Evolutionary conservation across 495 filamentous ascomycete species (phyloP).

Genomic region (Penicillium coprophilum): DNA sequence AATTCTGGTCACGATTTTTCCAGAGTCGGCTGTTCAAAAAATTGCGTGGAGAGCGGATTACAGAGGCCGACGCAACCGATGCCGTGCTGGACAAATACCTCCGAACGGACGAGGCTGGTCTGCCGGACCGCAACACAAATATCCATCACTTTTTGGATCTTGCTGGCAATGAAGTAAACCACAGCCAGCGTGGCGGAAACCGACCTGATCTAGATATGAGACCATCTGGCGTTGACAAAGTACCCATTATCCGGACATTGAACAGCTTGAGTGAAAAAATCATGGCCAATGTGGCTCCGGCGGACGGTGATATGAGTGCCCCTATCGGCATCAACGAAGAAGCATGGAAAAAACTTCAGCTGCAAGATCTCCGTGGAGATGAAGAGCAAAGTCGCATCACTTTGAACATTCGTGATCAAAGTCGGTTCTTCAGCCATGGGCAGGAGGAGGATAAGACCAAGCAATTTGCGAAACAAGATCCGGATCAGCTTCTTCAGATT

Average conservation of each 20-base stretch:
- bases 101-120: slow-evolving; percentile 58
- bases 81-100: slow-evolving; percentile 82
- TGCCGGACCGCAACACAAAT: slow-evolving; percentile 54
- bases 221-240: slow-evolving; percentile 61
- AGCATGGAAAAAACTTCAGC: slow-evolving; percentile 67
- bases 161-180: slow-evolving; percentile 89
- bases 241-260: slow-evolving; percentile 78
- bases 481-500: slow-evolving; percentile 61
- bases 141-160: slow-evolving; percentile 89
- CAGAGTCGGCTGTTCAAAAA: slow-evolving; percentile 85
- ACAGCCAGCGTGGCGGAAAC: slow-evolving; percentile 77
- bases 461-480: slow-evolving; percentile 63
- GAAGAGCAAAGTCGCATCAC: slow-evolving; percentile 69
- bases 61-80: slow-evolving; percentile 70
- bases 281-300: slow-evolving; percentile 77
- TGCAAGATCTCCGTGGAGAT: slow-evolving; percentile 82
- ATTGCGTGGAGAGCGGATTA: slow-evolving; percentile 81
- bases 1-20: slow-evolving; percentile 94
- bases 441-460: slow-evolving; percentile 57
- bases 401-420: slow-evolving; percentile 85
- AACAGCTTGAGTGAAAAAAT: slow-evolving; percentile 89
- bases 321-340: slow-evolving; percentile 71
- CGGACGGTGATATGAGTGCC: slow-evolving; percentile 64
- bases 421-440: slow-evolving; percentile 69
- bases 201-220: slow-evolving; percentile 85